These are phyloP conservation scores for Populus simonii DNA, from an alignment of 345 rosid genomes.

Conservation along the genomic window DNA sequence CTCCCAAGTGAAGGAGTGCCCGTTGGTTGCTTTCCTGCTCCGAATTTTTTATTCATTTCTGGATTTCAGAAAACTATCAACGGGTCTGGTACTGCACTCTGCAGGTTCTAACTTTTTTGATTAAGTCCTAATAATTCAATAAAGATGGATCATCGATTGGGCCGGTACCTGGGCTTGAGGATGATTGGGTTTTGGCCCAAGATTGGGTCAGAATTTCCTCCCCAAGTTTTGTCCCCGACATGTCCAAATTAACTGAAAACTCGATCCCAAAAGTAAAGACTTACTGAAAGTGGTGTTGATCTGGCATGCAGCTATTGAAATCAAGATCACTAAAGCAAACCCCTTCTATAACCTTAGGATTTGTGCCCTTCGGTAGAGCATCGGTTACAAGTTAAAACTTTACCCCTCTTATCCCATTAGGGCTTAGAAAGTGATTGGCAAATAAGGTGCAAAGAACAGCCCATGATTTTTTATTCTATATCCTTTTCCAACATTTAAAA, in stretches of 20 bases:
- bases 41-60: constrained; percentile 46
- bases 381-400: too few relatives aligned
- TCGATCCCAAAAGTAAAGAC: too few relatives aligned
- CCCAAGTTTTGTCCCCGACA: neutral
- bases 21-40: constrained; percentile 48
- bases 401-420: too few relatives aligned
- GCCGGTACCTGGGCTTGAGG: neutral
- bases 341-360: too few relatives aligned
- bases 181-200: neutral
- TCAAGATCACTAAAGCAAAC: too few relatives aligned
- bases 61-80: neutral
- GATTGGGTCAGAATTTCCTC: neutral
- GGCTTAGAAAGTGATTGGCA: too few relatives aligned
- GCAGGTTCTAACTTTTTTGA: neutral
- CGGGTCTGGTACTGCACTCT: neutral
- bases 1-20: constrained; percentile 68
- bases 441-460: too few relatives aligned
- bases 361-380: too few relatives aligned
- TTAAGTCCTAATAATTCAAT: neutral
- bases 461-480: too few relatives aligned
- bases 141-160: neutral
- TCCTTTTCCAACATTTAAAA: too few relatives aligned
- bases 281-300: too few relatives aligned
- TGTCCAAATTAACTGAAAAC: neutral
- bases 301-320: too few relatives aligned